phyloP scores from a whole-genome alignment of 495 filamentous ascomycete genomes.

The Pyrenula massariospora region DNA sequence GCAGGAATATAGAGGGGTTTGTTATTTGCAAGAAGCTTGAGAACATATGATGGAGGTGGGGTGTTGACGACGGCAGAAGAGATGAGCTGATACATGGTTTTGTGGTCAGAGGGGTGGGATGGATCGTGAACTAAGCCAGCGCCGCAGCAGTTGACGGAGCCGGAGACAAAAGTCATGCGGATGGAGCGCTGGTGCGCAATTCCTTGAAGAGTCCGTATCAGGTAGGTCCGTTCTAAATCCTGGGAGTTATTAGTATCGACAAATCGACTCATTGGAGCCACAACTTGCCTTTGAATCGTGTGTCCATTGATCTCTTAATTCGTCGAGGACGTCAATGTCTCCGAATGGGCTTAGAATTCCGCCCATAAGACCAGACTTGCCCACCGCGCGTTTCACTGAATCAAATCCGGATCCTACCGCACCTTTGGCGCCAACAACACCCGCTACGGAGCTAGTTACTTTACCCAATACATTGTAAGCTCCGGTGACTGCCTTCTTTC shows the following conservation, averaged over 20 bases:
- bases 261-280: slow-evolving; percentile 1
- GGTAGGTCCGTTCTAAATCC: slow-evolving; percentile 91
- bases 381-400: slow-evolving; percentile 89
- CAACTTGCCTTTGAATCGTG: slow-evolving; percentile 68
- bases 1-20: slow-evolving; percentile 80
- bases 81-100: slow-evolving; percentile 99
- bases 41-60: slow-evolving; percentile 69
- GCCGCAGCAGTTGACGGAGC: slow-evolving; percentile 83
- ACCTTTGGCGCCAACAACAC: slow-evolving; percentile 87
- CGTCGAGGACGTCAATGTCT: slow-evolving; percentile 91
- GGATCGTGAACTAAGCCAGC: slow-evolving; percentile 95
- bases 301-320: slow-evolving; percentile 93
- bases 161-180: slow-evolving; percentile 92
- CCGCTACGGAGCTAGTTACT: slow-evolving; percentile 84
- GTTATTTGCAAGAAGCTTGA: slow-evolving; percentile 75
- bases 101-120: slow-evolving; percentile 78
- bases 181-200: slow-evolving; percentile 88
- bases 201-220: slow-evolving; percentile 89
- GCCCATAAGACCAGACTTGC: slow-evolving; percentile 90
- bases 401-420: slow-evolving; percentile 85
- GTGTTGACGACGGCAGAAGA: slow-evolving; percentile 82
- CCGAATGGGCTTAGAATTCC: slow-evolving; percentile 90
- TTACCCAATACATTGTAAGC: slow-evolving; percentile 93
- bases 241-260: slow-evolving; percentile 10
- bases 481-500: slow-evolving; percentile 89